Conservation (phyloP, 768 basidiomycete genomes). For the Kondoa malvinella region DNA sequence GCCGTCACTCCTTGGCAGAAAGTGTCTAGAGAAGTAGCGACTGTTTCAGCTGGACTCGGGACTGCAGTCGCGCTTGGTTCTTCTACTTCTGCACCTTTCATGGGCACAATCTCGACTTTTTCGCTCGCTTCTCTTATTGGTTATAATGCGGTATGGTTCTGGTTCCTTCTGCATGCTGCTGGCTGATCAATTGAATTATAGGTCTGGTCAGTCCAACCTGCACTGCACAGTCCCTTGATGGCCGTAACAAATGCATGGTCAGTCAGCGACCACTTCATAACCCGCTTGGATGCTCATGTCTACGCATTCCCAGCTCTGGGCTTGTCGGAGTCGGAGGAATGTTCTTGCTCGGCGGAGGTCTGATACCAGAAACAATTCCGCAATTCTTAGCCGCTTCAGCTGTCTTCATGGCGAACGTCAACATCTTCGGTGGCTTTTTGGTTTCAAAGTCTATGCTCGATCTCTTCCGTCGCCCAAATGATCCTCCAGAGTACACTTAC, state of each 20-base stretch:
- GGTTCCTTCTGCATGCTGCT: too few relatives aligned
- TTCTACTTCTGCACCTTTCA: slow-evolving; percentile 60
- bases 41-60: slow-evolving; percentile 61
- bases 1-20: slow-evolving; percentile 79
- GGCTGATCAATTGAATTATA: too few relatives aligned
- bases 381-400: slow-evolving; percentile 63
- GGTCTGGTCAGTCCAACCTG: slow-evolving; percentile 69
- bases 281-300: too few relatives aligned
- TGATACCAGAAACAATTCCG: slow-evolving; percentile 60
- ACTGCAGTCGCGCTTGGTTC: slow-evolving; percentile 56
- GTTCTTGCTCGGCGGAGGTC: slow-evolving; percentile 81
- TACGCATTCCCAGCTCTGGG: too few relatives aligned
- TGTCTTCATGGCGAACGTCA: slow-evolving; percentile 72
- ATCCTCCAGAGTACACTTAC: slow-evolving; percentile 77
- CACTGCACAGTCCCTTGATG: slow-evolving; percentile 77
- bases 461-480: slow-evolving; percentile 65
- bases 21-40: slow-evolving; percentile 52
- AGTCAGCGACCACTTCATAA: too few relatives aligned
- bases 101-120: slow-evolving; percentile 77
- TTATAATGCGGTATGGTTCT: slow-evolving; percentile 81
- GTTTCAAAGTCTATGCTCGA: slow-evolving; percentile 84
- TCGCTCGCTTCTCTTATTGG: slow-evolving; percentile 72
- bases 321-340: slow-evolving; percentile 71
- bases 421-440: slow-evolving; percentile 74
- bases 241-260: slow-evolving; percentile 76